Conservation (phyloP, 2,329 filamentous ascomycete species). For the Botrytis tulipae region DNA sequence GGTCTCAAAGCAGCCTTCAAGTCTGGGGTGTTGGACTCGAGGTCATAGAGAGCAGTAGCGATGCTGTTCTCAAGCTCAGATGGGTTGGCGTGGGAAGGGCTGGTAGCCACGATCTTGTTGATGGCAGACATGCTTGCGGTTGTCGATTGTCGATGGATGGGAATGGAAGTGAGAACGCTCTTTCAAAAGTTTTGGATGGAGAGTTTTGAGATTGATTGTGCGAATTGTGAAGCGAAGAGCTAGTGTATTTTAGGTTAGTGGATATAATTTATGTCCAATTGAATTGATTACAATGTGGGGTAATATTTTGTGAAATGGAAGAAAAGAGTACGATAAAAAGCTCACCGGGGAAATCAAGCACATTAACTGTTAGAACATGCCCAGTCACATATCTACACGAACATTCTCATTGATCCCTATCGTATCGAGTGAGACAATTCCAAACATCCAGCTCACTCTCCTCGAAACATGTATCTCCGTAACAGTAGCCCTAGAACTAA, state of each 20-base stretch:
- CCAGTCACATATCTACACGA: background rate
- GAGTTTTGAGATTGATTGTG: conserved; percentile 13
- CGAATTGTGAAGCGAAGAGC: conserved; percentile 11
- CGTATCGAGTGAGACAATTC: background rate
- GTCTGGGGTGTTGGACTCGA: conserved; percentile 99
- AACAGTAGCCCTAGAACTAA: background rate
- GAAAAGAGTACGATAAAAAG: background rate
- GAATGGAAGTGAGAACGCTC: conserved; percentile 16
- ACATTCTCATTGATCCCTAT: background rate
- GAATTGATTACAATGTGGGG: background rate
- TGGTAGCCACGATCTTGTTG: conserved; percentile 99
- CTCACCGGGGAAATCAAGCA: background rate
- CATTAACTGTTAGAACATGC: background rate
- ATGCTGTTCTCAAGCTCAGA: conserved; percentile 98
- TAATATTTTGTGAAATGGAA: background rate
- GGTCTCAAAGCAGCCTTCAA: conserved; percentile 94
- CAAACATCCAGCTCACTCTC: background rate
- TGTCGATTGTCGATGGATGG: conserved; percentile 28
- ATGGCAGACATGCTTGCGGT: conserved; percentile 65
- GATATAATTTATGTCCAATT: background rate
- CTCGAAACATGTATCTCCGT: background rate
- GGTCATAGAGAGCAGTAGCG: conserved; percentile 94
- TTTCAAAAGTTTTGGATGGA: conserved; percentile 7
- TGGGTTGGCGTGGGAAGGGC: conserved; percentile 91
- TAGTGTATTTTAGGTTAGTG: background rate